Evolutionary conservation across 2,329 filamentous ascomycete species (phyloP).

Genomic region (Setomelanomma holmii): DNA sequence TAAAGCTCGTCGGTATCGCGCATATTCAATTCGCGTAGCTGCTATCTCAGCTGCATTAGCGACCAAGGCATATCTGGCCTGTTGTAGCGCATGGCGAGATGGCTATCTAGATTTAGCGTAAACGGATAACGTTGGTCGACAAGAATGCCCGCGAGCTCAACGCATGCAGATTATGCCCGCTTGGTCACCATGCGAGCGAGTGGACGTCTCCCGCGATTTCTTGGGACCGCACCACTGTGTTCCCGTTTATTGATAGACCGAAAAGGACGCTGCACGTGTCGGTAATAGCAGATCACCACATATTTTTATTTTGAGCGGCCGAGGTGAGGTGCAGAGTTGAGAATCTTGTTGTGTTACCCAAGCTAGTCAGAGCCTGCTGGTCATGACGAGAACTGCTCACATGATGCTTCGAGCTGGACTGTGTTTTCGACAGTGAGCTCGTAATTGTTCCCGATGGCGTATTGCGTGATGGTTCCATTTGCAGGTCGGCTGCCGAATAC

Average conservation of each 20-base stretch:
- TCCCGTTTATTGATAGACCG: constrained; percentile 19
- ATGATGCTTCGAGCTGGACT: constrained; percentile 25
- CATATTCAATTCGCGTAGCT: neutral
- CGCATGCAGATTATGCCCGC: constrained; percentile 27
- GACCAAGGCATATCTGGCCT: no score
- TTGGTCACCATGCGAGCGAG: constrained; percentile 29
- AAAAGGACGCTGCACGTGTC: constrained; percentile 31
- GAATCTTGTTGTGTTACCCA: constrained; percentile 31
- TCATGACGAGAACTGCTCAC: no score
- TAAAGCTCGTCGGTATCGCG: neutral
- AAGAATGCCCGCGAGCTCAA: constrained; percentile 23
- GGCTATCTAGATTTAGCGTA: no score
- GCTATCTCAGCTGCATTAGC: neutral
- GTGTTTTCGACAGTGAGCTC: constrained; percentile 25
- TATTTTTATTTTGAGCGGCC: constrained; percentile 15
- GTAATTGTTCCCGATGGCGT: constrained; percentile 19
- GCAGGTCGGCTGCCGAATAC: constrained; percentile 27
- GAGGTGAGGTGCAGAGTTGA: constrained; percentile 18
- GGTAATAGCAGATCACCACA: constrained; percentile 30
- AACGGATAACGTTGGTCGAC: neutral
- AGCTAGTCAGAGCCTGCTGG: no score
- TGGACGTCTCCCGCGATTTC: constrained; percentile 29
- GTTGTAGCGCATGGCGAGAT: no score
- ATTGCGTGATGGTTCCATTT: constrained; percentile 25
- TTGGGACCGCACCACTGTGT: constrained; percentile 19